Evolutionary conservation across 2,329 filamentous ascomycete genomes (phyloP), one percentile per base, ranked within the genome.

Genomic region (Pestalotiopsis sp.): DNA sequence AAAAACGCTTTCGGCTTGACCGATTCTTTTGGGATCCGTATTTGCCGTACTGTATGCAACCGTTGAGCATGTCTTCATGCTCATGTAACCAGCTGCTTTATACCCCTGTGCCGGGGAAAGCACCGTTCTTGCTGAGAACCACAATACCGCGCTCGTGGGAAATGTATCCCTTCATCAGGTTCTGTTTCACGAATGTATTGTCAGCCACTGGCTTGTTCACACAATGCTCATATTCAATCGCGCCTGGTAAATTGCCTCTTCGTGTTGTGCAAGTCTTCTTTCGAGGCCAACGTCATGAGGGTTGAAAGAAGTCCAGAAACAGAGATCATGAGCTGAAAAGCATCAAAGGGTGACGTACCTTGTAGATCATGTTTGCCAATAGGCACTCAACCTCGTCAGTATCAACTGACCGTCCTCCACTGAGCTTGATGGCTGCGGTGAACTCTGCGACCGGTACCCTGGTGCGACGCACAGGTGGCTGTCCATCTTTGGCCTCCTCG

Each of bases 91-190:
- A 17, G 17, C n/a, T 66, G 66, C 59, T 61, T 78, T 79, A 91
- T 61, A 91, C 81, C 20, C 93, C 92, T 26, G 97, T 98, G 26
- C 94, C 94, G 0, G 97, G 96, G 76, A 99, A 99, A 2, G 96
- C 95, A 55, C 93, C 94, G 68, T 88, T 92, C 80, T 98, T 98
- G 79, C 94, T 98, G 67, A 99, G 82, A 22, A 99, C 96, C 35
- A 99, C 92, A 72, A 94, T 94, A 40, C 92, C 92, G 73, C 92
- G 89, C 73, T 97, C 94, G 66, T 95, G 91, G 39, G 95, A 91
- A 73, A 99, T 99, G 80, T 99, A 99, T 55, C 97, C 96, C 81
- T 98, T 99, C 93, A 99, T 97, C 26, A 96, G 85, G 68, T 92
- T 92, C 94, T 97, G 72, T 58, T 60, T 9, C 2, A 70, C 39